Base-by-base conservation (phyloP, 345 rosid genomes). In the Psidium friedrichsthalianum region DNA sequence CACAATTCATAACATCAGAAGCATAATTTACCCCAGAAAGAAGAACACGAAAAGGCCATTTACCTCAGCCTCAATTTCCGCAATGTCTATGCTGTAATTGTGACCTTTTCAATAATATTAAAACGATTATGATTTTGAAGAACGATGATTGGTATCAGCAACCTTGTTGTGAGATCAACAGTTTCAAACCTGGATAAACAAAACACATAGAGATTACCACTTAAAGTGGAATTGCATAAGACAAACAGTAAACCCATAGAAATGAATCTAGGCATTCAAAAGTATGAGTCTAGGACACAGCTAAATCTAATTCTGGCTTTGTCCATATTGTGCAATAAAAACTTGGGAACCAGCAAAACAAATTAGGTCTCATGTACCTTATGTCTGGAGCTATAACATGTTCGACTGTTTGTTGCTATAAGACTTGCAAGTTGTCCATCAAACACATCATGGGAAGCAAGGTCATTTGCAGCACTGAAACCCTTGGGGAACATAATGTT, bases 361-460 rank as follows among this genome's bases (percentile, higher is more conserved):
- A 69, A 59, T 47, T 59, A 47, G 8, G 42, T 56, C 69, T 4
- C 74, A 83, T 51, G 82, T 91, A 96, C 99, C 98, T 94, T 85
- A 94, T 92, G 90, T 97, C 99, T n/a, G 99, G 99, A 85, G 99
- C 99, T 84, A 97, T 89, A 84, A 95, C 93, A 89, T 96, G 99
- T 92, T 97, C 99, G 21, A 97, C 88, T 52, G 99, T 92, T n/a
- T 74, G 95, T 93, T 88, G 99, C 92, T 91, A 97, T 89, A 88
- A 97, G 85, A 52, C 95, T 91, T 54, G 99, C 95, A 87, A 97
- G 90, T 91, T 97, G 99, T 89, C 99, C 99, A 88, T 92, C 87
- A 90, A 97, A 96, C 81, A 93, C 89, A 88, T 95, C 92, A 87
- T 84, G 93, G 86, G 94, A 44, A 27, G 57, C 15, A 74, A 59